phyloP scores from a whole-genome alignment of 225 moss, liverwort and hornwort genomes.

The Pseudoscleropodium purum region DNA sequence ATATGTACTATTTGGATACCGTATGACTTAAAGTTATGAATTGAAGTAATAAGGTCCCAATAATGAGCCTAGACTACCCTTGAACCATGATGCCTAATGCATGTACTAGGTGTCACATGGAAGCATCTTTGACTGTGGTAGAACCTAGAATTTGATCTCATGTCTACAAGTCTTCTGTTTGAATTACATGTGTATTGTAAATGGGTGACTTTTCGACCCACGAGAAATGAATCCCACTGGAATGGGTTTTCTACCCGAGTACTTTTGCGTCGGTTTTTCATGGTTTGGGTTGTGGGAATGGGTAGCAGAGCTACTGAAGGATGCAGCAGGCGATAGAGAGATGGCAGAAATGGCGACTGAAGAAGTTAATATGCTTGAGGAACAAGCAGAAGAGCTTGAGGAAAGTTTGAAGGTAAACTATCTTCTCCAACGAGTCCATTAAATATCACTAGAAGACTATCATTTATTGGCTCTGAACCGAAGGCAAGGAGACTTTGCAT shows the following conservation, averaged over 20 bases:
- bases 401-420: conserved; percentile 69
- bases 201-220: neutral
- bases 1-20: neutral
- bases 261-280: neutral
- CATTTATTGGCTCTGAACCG: neutral
- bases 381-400: conserved; percentile 56
- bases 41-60: neutral
- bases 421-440: neutral
- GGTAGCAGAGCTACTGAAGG: conserved; percentile 55
- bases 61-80: neutral
- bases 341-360: conserved; percentile 91
- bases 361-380: conserved; percentile 54
- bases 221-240: neutral
- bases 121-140: neutral
- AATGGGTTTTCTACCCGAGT: neutral
- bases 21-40: neutral
- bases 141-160: neutral
- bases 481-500: no score
- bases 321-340: conserved; percentile 67
- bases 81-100: neutral
- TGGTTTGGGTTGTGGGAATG: conserved; percentile 3
- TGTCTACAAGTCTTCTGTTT: neutral
- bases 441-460: neutral
- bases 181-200: neutral
- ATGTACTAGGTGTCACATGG: neutral